These are phyloP conservation scores for Hypoxylon sp. DNA, from an alignment of 2,329 filamentous ascomycete species.

Conservation along the genomic window DNA sequence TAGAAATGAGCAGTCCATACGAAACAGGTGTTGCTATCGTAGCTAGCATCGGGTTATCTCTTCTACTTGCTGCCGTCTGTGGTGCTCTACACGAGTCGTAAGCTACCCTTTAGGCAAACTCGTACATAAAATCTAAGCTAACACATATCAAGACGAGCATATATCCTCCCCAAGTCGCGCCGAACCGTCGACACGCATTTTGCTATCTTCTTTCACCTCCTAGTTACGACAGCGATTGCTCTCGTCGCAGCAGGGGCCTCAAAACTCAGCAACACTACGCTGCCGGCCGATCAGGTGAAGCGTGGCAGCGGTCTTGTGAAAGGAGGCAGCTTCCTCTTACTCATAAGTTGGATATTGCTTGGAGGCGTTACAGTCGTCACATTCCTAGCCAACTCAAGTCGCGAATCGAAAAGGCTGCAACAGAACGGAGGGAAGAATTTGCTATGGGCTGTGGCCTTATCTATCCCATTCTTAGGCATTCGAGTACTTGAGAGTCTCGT, in stretches of 20 bases:
- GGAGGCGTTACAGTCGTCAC: constrained; percentile 22
- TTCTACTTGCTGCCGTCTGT: constrained; percentile 44
- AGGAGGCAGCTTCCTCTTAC: constrained; percentile 38
- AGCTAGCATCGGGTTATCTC: constrained; percentile 51
- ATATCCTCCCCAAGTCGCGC: constrained; percentile 27
- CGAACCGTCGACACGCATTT: constrained; percentile 23
- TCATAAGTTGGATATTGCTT: constrained; percentile 37
- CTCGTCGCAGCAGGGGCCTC: constrained; percentile 40
- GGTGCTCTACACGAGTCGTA: constrained; percentile 51
- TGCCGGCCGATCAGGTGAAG: constrained; percentile 23
- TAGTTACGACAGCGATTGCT: constrained; percentile 39
- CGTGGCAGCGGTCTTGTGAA: constrained; percentile 29
- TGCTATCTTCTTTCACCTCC: constrained; percentile 37
- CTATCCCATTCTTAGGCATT: constrained; percentile 39
- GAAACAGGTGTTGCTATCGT: constrained; percentile 47
- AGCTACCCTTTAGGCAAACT: constrained; percentile 27
- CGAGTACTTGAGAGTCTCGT: constrained; percentile 37
- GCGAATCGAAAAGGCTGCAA: background rate
- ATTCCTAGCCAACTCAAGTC: background rate
- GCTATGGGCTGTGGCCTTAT: constrained; percentile 33
- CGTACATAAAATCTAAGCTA: background rate
- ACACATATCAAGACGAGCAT: constrained; percentile 31
- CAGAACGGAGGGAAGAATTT: constrained; percentile 25
- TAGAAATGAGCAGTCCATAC: constrained; percentile 40
- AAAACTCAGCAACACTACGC: constrained; percentile 17